Evolutionary conservation across 495 filamentous ascomycete genomes (phyloP).

Genomic region (Penicillium paxilli): DNA sequence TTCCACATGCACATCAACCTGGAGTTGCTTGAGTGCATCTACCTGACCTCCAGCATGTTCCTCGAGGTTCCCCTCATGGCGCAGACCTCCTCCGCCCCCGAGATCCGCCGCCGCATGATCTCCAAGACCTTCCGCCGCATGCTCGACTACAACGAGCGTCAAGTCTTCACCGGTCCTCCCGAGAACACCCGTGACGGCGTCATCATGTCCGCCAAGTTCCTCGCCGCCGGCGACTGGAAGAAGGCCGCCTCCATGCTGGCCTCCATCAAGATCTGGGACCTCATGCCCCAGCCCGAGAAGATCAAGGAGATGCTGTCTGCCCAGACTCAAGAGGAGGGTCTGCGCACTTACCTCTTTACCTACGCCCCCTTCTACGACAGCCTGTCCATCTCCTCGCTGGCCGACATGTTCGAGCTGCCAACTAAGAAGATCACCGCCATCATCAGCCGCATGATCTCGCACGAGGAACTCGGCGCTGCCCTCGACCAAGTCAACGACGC

Average conservation of each 20-base stretch:
- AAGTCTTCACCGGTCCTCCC: constrained; percentile 96
- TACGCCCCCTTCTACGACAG: constrained; percentile 99
- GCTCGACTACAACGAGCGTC: constrained; percentile 98
- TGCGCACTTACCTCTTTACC: constrained; percentile 98
- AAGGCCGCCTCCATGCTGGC: constrained; percentile 89
- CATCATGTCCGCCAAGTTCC: constrained; percentile 96
- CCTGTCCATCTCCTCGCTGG: constrained; percentile 77
- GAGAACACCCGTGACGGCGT: constrained; percentile 99
- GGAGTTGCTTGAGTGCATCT: constrained; percentile 95
- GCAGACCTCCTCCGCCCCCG: constrained; percentile 92
- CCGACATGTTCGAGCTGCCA: constrained; percentile 92
- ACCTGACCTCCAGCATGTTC: constrained; percentile 98
- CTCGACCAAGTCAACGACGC: constrained; percentile 97
- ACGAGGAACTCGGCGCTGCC: constrained; percentile 94
- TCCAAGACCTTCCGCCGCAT: constrained; percentile 99
- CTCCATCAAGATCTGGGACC: constrained; percentile 98
- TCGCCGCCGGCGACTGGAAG: constrained; percentile 98
- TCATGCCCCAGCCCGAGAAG: constrained; percentile 81
- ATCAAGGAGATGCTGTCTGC: constrained; percentile 96
- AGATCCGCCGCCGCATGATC: constrained; percentile 96
- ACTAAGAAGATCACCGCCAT: constrained; percentile 89
- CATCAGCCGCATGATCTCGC: constrained; percentile 98
- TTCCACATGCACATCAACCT: constrained; percentile 99
- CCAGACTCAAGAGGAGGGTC: constrained; percentile 97
- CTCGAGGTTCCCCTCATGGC: constrained; percentile 96